Percentiles rank a stretch among this genome's conserved stretches.
Evolutionary conservation across 1,284 basidiomycete species (phyloP).

Genomic region (Cutaneotrichosporon cavernicola): DNA sequence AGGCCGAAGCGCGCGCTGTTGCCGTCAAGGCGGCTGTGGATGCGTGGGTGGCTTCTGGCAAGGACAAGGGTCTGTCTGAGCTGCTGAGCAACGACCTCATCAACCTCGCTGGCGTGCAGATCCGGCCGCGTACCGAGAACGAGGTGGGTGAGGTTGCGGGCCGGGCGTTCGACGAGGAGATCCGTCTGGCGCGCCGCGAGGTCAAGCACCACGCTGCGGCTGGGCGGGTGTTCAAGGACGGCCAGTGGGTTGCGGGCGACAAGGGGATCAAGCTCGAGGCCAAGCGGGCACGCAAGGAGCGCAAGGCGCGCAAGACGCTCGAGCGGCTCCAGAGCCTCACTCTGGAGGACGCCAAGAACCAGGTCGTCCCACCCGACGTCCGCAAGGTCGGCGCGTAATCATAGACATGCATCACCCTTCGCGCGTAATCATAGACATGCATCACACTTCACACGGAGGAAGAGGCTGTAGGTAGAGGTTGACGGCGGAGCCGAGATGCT

Average conservation of each 20-base stretch:
- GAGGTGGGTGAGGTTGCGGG: constrained; percentile 48
- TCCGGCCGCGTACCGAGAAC: constrained; percentile 39
- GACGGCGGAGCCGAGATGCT: too few relatives aligned
- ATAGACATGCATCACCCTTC: constrained; percentile 12
- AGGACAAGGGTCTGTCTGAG: constrained; percentile 40
- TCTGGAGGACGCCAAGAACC: constrained; percentile 33
- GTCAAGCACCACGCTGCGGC: constrained; percentile 22
- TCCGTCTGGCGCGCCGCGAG: constrained; percentile 27
- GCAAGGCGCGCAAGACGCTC: constrained; percentile 21
- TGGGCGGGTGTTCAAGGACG: constrained; percentile 27
- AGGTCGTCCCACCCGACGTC: constrained; percentile 32
- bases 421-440: constrained; percentile 5
- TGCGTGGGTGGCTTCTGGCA: constrained; percentile 43
- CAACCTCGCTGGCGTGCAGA: constrained; percentile 40
- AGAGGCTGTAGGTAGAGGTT: background rate
- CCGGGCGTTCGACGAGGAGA: constrained; percentile 35
- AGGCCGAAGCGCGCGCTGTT: constrained; percentile 28
- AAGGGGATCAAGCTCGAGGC: constrained; percentile 18
- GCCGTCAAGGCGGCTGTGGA: constrained; percentile 30
- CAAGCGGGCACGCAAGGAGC: constrained; percentile 19
- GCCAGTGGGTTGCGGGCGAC: constrained; percentile 31
- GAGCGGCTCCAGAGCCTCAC: constrained; percentile 18
- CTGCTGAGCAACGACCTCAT: constrained; percentile 29
- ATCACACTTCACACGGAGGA: constrained; percentile 3
- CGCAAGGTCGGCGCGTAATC: background rate